A percentile compares a stretch with the other conserved stretches of the same genome.
These are phyloP conservation scores for Barnettozyma californica DNA, from an alignment of 805 yeast species.

Conservation along the genomic window DNA sequence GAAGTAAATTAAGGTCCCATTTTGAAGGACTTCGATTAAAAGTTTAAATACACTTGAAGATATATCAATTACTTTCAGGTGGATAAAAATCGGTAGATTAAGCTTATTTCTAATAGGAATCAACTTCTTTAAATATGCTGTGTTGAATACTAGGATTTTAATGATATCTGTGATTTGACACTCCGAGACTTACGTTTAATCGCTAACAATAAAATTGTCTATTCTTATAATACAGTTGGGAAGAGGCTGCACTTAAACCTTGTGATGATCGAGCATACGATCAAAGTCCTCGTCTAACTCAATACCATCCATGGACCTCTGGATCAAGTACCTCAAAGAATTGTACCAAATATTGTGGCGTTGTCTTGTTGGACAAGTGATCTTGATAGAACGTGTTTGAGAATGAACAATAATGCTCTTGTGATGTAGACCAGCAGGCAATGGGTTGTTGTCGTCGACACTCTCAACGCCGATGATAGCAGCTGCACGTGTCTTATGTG, in stretches of 20 bases:
- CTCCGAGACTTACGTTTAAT: too few species aligned
- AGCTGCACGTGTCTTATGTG: constrained; percentile 67
- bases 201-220: neutral
- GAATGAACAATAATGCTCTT: constrained; percentile 77
- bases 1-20: too few species aligned
- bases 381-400: constrained; percentile 52
- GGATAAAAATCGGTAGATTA: too few species aligned
- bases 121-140: too few species aligned
- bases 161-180: too few species aligned
- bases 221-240: neutral
- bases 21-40: too few species aligned
- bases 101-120: too few species aligned
- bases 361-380: constrained; percentile 83
- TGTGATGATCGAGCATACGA: constrained; percentile 3
- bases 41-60: too few species aligned
- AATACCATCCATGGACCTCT: constrained; percentile 56
- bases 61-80: too few species aligned
- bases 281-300: constrained; percentile 34
- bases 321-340: constrained; percentile 70
- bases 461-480: constrained; percentile 77
- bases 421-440: constrained; percentile 84
- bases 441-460: constrained; percentile 78
- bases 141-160: too few species aligned
- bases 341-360: constrained; percentile 91
- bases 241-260: neutral